Evolutionary conservation across 2,329 filamentous ascomycete species (phyloP), one percentile per base, ranked within the genome.

Genomic region (Neobulgaria alba): DNA sequence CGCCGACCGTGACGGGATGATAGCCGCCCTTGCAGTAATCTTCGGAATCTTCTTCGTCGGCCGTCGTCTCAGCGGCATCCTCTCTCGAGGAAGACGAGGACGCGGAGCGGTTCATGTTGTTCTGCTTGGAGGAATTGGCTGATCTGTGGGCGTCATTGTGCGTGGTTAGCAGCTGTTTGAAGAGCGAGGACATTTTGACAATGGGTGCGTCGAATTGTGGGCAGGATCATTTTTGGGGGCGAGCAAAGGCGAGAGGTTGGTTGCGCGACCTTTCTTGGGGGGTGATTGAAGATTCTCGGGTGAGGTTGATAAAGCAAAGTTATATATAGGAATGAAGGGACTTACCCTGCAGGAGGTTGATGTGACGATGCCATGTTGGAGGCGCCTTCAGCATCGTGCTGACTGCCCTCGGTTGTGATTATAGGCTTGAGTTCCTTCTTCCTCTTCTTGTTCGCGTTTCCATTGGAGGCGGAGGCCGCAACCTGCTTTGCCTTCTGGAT

Each of bases 21-120:
- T 96, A 98, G 46, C 92, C 92, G 58, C 92, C 92, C 67, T 96
- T 96, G 76, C 90, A 95, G 70, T 98, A 98, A 65, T 98, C 92
- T 66, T 96, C 90, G 35, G 87, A 95, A 65, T 98, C 92, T 67
- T 98, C 92, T 67, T 98, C 92, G 62, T 96, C 92, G 59, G 89
- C 90, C 29, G 90, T 94, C 61, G 92, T 89, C 58, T 95, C 89
- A 63, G 83, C 78, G 54, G 77, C 74, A 62, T 95, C 89, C 65
- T 90, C 88, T 54, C 78, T 80, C 34, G 85, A 85, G 36, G 82
- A 82, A 40, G 85, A 82, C 38, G 82, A 82, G 45, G 85, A 84
- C 48, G 87, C 54, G 10, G 58, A 58, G 44, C 55, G 53, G 43
- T 60, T 60, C 42, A 51, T 54, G 29, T 45, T 49, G 29, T 46